Conservation (phyloP, 495 filamentous ascomycete species). For the Aspergillus panamensis region DNA sequence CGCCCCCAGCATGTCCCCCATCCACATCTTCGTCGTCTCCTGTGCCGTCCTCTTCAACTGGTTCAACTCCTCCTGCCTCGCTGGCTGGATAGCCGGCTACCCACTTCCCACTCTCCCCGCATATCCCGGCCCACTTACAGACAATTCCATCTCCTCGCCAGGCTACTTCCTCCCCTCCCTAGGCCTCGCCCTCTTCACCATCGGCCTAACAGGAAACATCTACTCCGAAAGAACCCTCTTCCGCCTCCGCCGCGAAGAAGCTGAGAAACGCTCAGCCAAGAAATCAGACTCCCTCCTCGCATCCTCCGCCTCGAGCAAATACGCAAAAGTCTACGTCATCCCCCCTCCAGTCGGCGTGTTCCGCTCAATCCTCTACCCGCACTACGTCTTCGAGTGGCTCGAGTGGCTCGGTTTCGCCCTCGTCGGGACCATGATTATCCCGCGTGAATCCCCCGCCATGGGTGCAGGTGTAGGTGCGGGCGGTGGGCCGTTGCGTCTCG, state of each 20-base stretch:
- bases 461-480: neutral
- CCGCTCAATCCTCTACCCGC: slow-evolving; percentile 77
- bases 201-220: slow-evolving; percentile 77
- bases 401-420: slow-evolving; percentile 92
- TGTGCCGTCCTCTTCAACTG: slow-evolving; percentile 69
- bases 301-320: slow-evolving; percentile 26
- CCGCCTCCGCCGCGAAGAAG: slow-evolving; percentile 55
- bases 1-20: slow-evolving; percentile 87
- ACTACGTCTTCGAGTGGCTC: slow-evolving; percentile 93
- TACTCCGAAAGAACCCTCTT: slow-evolving; percentile 62
- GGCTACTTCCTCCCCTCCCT: neutral
- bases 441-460: neutral
- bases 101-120: slow-evolving; percentile 36
- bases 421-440: slow-evolving; percentile 40
- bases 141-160: neutral
- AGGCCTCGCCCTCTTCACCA: slow-evolving; percentile 45
- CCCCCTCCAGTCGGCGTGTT: slow-evolving; percentile 85
- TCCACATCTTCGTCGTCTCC: slow-evolving; percentile 61
- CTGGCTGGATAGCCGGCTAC: slow-evolving; percentile 67
- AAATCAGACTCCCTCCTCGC: slow-evolving; percentile 19
- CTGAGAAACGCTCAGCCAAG: slow-evolving; percentile 40
- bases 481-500: slow-evolving; percentile 26
- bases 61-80: slow-evolving; percentile 70
- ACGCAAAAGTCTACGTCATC: slow-evolving; percentile 84
- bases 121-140: neutral